phyloP scores from a whole-genome alignment of 2,329 filamentous ascomycete species.

The Monilinia laxa region DNA sequence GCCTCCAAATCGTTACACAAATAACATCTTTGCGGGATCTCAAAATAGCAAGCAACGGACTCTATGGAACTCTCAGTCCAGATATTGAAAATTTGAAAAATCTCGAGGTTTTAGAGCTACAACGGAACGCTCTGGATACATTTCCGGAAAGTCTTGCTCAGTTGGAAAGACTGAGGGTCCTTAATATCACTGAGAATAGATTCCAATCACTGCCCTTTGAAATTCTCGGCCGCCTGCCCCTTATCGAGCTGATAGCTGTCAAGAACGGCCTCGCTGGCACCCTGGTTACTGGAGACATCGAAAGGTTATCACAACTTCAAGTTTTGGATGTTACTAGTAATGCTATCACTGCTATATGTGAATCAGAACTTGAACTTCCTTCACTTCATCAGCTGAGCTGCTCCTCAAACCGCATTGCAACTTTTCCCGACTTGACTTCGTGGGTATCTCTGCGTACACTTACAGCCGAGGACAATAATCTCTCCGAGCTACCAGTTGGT shows the following conservation, averaged over 20 bases:
- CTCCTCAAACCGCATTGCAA: conserved; percentile 76
- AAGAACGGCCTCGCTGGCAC: conserved; percentile 77
- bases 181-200: conserved; percentile 80
- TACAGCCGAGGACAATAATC: conserved; percentile 76
- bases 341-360: conserved; percentile 51
- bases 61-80: conserved; percentile 66
- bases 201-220: conserved; percentile 71
- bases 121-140: conserved; percentile 72
- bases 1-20: conserved; percentile 71
- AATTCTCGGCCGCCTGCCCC: conserved; percentile 62
- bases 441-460: conserved; percentile 75
- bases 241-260: conserved; percentile 70
- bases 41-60: conserved; percentile 74
- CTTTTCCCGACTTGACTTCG: conserved; percentile 69
- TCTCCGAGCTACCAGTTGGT: conserved; percentile 72
- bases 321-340: conserved; percentile 78
- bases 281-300: conserved; percentile 64
- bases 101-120: conserved; percentile 79
- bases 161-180: conserved; percentile 66
- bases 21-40: conserved; percentile 74
- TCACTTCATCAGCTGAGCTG: conserved; percentile 71
- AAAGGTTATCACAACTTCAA: conserved; percentile 64
- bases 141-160: conserved; percentile 68
- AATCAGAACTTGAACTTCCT: conserved; percentile 51
- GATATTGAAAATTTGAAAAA: conserved; percentile 63